Percentiles rank a stretch among this genome's conserved stretches.
Conservation (phyloP, 2,329 filamentous ascomycete species). For the Verticillium dahliae region DNA sequence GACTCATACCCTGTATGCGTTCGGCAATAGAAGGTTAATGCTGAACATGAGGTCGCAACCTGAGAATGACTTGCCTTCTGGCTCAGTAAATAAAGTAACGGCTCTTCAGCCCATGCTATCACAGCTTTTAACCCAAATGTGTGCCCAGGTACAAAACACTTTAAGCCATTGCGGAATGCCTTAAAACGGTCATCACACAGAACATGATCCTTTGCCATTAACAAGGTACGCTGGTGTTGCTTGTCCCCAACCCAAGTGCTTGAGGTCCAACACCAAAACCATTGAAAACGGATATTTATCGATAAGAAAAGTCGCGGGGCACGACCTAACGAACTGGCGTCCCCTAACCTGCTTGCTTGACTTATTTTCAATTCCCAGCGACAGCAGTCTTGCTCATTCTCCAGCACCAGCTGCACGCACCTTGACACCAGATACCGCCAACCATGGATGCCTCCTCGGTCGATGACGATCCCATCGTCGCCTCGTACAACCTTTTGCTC, state of each 20-base stretch:
- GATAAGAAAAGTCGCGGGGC: neutral
- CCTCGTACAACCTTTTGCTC: slow-evolving; percentile 79
- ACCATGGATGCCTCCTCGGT: slow-evolving; percentile 21
- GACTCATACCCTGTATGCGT: no score
- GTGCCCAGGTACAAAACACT: no score
- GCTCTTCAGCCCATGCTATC: no score
- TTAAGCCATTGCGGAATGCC: no score
- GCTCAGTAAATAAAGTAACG: no score
- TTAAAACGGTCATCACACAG: no score
- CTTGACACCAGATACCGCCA: neutral
- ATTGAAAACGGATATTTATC: neutral
- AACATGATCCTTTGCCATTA: no score
- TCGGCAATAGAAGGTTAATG: no score
- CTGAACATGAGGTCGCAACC: no score
- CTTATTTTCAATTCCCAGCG: neutral
- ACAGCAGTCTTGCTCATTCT: neutral
- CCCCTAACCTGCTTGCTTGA: neutral
- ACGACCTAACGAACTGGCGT: neutral
- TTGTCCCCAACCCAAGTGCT: neutral
- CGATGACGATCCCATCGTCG: slow-evolving; percentile 62
- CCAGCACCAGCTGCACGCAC: neutral
- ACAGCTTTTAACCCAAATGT: no score
- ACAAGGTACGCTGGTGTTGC: no score
- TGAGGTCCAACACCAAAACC: neutral
- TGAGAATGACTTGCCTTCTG: no score